phyloP scores from a whole-genome alignment of 148 eudicot species.

The Dysphania ambrosioides region DNA sequence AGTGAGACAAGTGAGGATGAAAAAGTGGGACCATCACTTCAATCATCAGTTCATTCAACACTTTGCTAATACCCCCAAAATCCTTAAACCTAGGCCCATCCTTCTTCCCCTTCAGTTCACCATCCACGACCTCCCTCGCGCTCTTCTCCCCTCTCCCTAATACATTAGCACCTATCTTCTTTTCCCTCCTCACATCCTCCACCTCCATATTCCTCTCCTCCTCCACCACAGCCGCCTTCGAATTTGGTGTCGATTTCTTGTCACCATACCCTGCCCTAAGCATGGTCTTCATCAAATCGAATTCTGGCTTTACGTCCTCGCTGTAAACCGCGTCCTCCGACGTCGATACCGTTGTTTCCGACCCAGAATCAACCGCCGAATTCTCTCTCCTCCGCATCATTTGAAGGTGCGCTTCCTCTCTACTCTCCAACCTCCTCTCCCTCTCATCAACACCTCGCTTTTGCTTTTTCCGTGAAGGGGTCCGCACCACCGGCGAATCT shows the following conservation, averaged over 20 bases:
- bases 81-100: conserved; percentile 58
- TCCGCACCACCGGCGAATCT: not conserved
- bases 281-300: conserved; percentile 63
- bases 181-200: conserved; percentile 38
- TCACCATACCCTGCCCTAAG: conserved; percentile 32
- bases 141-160: conserved; percentile 10
- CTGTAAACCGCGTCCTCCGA: conserved; percentile 24
- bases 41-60: conserved; percentile 56
- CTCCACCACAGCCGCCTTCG: not conserved
- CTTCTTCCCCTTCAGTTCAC: conserved; percentile 28
- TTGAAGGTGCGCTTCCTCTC: conserved; percentile 21
- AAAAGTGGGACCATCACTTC: conserved; percentile 70
- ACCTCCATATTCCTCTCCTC: conserved; percentile 51
- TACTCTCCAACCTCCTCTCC: not conserved
- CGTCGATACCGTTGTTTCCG: conserved; percentile 22
- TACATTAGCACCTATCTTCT: conserved; percentile 26
- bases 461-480: conserved; percentile 16
- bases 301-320: conserved; percentile 38
- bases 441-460: conserved; percentile 16
- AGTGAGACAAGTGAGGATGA: conserved; percentile 43
- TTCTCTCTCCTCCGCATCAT: conserved; percentile 3
- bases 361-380: not conserved
- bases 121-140: not conserved
- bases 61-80: conserved; percentile 64
- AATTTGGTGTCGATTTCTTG: conserved; percentile 1